Conservation (phyloP, 2,329 filamentous ascomycete species). For the Leptographium wingfieldii region DNA sequence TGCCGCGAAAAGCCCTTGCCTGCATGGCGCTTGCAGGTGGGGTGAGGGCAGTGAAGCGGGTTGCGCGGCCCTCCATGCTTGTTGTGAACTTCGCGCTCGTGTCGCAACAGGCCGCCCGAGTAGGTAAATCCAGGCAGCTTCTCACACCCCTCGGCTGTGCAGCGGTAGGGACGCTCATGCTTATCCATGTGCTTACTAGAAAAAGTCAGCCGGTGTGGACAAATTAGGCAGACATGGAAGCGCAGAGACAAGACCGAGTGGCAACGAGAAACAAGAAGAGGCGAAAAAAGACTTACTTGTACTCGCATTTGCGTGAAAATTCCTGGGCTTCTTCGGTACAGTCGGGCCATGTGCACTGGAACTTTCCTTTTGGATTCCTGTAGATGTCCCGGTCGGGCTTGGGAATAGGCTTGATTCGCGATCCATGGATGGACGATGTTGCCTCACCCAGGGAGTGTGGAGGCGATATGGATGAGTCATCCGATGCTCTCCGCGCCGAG, state of each 20-base stretch:
- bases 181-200: constrained; percentile 95
- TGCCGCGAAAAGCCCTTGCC: constrained; percentile 86
- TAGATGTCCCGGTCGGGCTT: constrained; percentile 45
- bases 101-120: constrained; percentile 74
- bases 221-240: background rate
- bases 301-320: constrained; percentile 81
- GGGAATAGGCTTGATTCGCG: constrained; percentile 39
- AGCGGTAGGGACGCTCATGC: constrained; percentile 87
- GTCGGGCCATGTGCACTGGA: constrained; percentile 57
- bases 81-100: constrained; percentile 87
- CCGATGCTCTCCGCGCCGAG: background rate
- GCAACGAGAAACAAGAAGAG: background rate
- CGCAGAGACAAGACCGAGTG: background rate
- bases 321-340: constrained; percentile 52
- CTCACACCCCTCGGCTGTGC: constrained; percentile 67
- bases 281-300: constrained; percentile 57
- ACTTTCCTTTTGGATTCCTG: constrained; percentile 62
- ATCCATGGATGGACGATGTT: background rate
- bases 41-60: constrained; percentile 71
- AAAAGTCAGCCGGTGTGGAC: background rate
- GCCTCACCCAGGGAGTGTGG: background rate
- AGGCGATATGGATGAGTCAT: constrained; percentile 2
- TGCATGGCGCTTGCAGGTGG: constrained; percentile 77
- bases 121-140: constrained; percentile 94
- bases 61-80: constrained; percentile 84